These are phyloP conservation scores for Baorangia bicolor DNA, from an alignment of 768 basidiomycete species.

Conservation along the genomic window DNA sequence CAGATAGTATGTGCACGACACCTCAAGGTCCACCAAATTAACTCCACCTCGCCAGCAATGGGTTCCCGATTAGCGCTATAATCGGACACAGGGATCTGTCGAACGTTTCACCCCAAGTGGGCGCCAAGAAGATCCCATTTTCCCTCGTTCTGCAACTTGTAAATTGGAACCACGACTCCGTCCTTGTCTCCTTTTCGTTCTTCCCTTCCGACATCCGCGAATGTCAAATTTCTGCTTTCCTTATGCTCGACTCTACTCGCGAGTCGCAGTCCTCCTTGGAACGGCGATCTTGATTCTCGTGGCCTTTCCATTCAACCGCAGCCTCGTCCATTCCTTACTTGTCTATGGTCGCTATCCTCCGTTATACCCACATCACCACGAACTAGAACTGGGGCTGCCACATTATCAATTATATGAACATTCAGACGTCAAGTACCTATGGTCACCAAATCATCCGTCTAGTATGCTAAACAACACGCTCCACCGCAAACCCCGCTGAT, in stretches of 20 bases:
- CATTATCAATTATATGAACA: conserved; percentile 40
- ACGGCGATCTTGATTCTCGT: conserved; percentile 9
- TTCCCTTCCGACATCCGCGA: neutral
- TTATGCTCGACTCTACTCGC: conserved; percentile 4
- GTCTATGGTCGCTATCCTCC: conserved; percentile 35
- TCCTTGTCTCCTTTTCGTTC: neutral
- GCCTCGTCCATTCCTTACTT: conserved; percentile 15
- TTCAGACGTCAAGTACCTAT: conserved; percentile 39
- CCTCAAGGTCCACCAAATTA: neutral
- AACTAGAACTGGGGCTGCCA: conserved; percentile 38
- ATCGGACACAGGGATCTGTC: neutral
- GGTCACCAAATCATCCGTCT: conserved; percentile 44
- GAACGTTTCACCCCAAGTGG: no score
- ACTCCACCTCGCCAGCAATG: neutral
- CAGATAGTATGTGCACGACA: no score
- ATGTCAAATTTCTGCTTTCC: conserved; percentile 2
- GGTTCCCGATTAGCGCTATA: neutral
- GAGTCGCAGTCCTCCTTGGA: conserved; percentile 3
- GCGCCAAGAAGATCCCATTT: neutral
- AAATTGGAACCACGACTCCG: neutral
- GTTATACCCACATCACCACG: conserved; percentile 37
- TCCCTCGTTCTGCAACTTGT: neutral
- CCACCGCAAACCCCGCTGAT: neutral
- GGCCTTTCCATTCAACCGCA: conserved; percentile 24
- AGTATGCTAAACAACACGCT: neutral